phyloP scores from a whole-genome alignment of 163 green algal genomes.

The Scenedesmus sp. region DNA sequence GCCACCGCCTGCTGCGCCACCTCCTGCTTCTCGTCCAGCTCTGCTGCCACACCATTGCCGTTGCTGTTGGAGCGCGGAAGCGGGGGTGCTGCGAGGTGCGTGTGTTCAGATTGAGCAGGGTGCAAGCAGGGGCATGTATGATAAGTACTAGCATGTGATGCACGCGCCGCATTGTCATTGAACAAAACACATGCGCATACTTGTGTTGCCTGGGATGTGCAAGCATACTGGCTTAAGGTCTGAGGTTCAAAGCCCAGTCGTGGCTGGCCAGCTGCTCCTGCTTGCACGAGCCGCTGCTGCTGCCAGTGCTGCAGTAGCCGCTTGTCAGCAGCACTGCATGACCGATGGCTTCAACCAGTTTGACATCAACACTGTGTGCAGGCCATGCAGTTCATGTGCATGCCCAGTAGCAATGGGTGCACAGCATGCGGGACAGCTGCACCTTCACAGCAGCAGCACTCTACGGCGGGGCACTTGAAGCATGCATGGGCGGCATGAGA shows the following conservation, averaged over 20 bases:
- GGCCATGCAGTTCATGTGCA: background rate
- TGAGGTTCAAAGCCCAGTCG: background rate
- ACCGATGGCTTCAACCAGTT: background rate
- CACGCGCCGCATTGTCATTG: background rate
- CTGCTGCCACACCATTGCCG: constrained; percentile 14
- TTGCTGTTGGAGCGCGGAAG: background rate
- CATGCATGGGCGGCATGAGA: background rate
- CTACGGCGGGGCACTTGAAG: background rate
- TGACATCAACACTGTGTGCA: background rate
- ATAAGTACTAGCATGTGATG: background rate
- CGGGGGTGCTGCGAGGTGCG: background rate
- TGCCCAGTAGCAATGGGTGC: background rate
- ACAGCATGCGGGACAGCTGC: background rate
- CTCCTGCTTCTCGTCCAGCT: constrained; percentile 50
- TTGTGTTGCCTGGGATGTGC: background rate
- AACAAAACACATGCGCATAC: background rate
- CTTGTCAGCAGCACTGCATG: background rate
- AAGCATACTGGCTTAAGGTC: background rate
- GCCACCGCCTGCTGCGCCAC: background rate
- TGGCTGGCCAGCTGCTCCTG: background rate
- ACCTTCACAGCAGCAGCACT: background rate
- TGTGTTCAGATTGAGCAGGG: background rate
- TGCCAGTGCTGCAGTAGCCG: background rate
- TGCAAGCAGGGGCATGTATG: background rate
- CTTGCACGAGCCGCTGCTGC: background rate